Percentiles rank a stretch among this genome's conserved stretches.
Evolutionary conservation across 495 filamentous ascomycete species (phyloP).

Genomic region (Cercophora scortea): DNA sequence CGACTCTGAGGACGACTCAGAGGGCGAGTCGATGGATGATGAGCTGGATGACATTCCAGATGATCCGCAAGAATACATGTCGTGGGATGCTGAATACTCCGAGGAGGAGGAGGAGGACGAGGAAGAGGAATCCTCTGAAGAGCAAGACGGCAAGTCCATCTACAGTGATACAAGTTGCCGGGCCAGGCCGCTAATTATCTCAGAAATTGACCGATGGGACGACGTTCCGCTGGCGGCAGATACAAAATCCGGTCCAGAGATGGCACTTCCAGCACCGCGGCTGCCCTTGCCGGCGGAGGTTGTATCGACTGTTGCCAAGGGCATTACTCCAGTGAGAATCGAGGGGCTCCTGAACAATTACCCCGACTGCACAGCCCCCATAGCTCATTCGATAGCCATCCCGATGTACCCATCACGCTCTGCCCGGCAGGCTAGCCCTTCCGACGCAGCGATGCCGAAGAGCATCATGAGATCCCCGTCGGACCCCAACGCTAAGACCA

Average conservation of each 20-base stretch:
- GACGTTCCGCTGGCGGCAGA: background rate
- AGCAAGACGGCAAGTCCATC: too few relatives aligned
- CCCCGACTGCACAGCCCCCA: background rate
- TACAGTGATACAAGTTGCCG: too few relatives aligned
- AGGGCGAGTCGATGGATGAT: background rate
- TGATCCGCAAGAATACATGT: background rate
- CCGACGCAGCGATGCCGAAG: slow-evolving; percentile 38
- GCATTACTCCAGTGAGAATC: background rate
- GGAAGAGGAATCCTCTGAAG: background rate
- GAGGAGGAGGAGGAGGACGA: background rate
- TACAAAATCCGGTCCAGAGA: background rate
- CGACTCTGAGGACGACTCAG: background rate
- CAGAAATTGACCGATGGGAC: background rate
- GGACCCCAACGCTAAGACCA: background rate
- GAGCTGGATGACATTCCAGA: background rate
- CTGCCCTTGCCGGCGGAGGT: background rate
- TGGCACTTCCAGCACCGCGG: background rate
- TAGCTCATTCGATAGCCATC: background rate
- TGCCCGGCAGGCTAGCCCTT: slow-evolving; percentile 29
- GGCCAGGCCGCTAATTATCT: too few relatives aligned
- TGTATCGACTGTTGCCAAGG: slow-evolving; percentile 11
- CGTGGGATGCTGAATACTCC: background rate
- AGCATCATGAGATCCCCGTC: slow-evolving; percentile 3
- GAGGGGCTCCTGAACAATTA: slow-evolving; percentile 2
- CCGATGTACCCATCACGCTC: background rate